A percentile compares a stretch with the other conserved stretches of the same genome.
Evolutionary conservation across 371 early-diverging fungal species (phyloP).

Genomic region (Umbelopsis sp.): DNA sequence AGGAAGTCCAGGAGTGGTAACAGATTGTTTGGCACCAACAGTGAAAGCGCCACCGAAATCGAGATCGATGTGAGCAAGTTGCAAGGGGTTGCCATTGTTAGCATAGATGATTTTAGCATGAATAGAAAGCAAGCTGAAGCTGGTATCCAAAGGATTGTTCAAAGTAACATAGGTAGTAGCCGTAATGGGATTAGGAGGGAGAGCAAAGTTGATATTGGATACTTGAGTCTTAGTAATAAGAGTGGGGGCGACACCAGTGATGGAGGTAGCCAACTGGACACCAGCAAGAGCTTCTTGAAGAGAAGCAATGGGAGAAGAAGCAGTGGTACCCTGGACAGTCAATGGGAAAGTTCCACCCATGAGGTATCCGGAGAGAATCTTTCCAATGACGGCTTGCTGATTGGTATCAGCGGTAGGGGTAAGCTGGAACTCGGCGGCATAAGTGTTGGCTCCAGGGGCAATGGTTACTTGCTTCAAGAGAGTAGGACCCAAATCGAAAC

Average conservation of each 20-base stretch:
- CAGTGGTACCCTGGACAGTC: slow-evolving; percentile 40
- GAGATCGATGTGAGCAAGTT: slow-evolving; percentile 29
- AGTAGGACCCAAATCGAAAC: slow-evolving; percentile 41
- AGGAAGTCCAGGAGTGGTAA: slow-evolving; percentile 19
- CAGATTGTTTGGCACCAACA: slow-evolving; percentile 23
- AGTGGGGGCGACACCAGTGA: slow-evolving; percentile 51
- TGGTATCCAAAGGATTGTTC: slow-evolving; percentile 50
- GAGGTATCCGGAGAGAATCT: slow-evolving; percentile 40
- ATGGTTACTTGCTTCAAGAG: slow-evolving; percentile 43
- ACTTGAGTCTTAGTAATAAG: slow-evolving; percentile 36
- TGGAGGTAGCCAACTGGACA: slow-evolving; percentile 45
- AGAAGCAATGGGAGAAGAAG: slow-evolving; percentile 48
- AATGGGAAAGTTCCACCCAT: slow-evolving; percentile 47
- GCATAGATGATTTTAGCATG: slow-evolving; percentile 29
- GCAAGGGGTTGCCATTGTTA: slow-evolving; percentile 17
- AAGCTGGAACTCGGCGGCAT: slow-evolving; percentile 46
- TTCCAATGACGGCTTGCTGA: slow-evolving; percentile 27
- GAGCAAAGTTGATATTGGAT: slow-evolving; percentile 5
- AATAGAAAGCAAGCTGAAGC: slow-evolving; percentile 38
- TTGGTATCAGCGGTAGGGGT: slow-evolving; percentile 35
- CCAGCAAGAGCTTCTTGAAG: slow-evolving; percentile 47
- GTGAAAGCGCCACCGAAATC: slow-evolving; percentile 23
- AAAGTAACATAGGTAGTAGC: slow-evolving; percentile 36
- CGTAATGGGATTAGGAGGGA: slow-evolving; percentile 21
- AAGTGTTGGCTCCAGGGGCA: slow-evolving; percentile 51